Base-by-base conservation (phyloP, 768 basidiomycete species). In the Pleurotus ostreatus region DNA sequence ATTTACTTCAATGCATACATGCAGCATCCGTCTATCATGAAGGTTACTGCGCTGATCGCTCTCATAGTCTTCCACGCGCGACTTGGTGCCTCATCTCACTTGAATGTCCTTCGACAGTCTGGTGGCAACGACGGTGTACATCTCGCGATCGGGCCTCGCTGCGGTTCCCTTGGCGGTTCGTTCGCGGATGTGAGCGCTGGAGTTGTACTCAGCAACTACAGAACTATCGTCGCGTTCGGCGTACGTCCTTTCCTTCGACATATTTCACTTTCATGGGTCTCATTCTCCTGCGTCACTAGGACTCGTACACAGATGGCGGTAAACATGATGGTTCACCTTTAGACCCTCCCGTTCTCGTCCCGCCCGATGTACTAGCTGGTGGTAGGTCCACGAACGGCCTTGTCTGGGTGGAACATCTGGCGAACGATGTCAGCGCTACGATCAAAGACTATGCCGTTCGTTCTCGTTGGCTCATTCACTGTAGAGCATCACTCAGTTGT, bases 361-460 rank as follows among this genome's bases (percentile, higher is more conserved):
- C 73, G 6, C 76, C 79, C 0, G 68, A 70, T 53, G 63, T 74
- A 0, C 66, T 74, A 22, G 80, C 80, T 0, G 82, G 81, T 0
- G 77, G 75, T 13, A 71, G 82, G 12, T 80, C 77, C 2, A 78
- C 78, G 2, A 80, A 83, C 59, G 82, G 81, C 5, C 65, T 67
- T 13, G 68, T 80, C 15, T 83, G 82, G 82, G 65, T 78, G 5
- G 80, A 83, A 57, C 55, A 75, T 43, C 70, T 83, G 8, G 74
- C 79, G 0, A 70, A 72, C 49, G 71, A 72, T 38, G 65, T 75
- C 16, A 65, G 68, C 1, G 78, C 78, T 3, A 73, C 60, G 1
- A 61, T 82, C 20, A 80, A 76, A 70, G 78, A 81, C 61, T 83
- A 83, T 44, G 79, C 81, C 1, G 82, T 80, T 55, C 39, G 74